Base-by-base conservation (phyloP, 495 filamentous ascomycete species). In the Aspergillus carlsbadensis region DNA sequence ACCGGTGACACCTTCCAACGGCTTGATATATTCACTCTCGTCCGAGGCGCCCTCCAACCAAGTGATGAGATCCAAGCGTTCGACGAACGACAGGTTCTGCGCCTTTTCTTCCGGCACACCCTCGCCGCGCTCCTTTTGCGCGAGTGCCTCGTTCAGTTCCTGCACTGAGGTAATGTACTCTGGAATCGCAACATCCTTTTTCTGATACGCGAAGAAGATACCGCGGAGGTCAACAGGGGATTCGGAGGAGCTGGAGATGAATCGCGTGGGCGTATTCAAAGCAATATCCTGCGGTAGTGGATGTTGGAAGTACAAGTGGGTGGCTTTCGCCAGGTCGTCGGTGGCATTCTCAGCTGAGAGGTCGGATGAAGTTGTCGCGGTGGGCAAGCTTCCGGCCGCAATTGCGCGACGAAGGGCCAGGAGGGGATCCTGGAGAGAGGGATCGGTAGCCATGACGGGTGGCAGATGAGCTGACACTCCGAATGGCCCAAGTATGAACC, bases 161-260 rank as follows among this genome's bases (percentile, higher is more conserved):
- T 89, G 83, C 18, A 89, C 89, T 6, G 86, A 85, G 42, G 86
- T 82, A 70, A 97, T 92, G 78, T 98, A 98, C 55, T 92, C 90
- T 8, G 87, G 86, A 65, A 96, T 91, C 35, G 87, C 81, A 55
- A 84, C 82, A 76, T 97, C 92, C 68, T 90, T 90, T 69, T 96
- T 93, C 67, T 87, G 80, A 88, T 90, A 99, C 48, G 91, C 89
- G 58, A 97, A 95, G 73, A 90, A 96, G 74, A 98, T 91, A 71
- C 86, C 90, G 69, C 94, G 91, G 36, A 99, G 81, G 68, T 96
- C 89, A 59, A 97, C 86, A 1, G 89, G 78, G 40, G 85, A 83
- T 44, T 84, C 80, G 21, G 68, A 65, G 3, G 69, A 62, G 34
- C 82, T 81, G 14, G 87, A 87, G 45, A 87, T 77, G 78, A 98